Evolutionary conservation across 257 asterid genomes (phyloP).

Genomic region (Haberlea rhodopensis): DNA sequence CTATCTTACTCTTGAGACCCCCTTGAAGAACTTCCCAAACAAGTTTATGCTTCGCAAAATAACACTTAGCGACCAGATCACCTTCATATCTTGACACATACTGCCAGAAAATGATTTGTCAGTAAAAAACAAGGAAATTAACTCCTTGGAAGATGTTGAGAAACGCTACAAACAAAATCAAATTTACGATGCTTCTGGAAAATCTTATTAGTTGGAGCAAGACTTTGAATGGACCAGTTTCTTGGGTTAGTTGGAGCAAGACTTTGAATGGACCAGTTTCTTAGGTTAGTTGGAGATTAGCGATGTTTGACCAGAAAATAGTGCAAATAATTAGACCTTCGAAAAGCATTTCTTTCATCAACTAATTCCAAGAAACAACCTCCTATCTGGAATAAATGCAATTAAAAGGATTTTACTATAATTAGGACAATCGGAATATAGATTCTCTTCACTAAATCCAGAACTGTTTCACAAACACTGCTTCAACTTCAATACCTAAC

Average conservation of each 20-base stretch:
- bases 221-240: background rate
- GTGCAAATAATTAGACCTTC: background rate
- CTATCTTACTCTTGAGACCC: constrained; percentile 83
- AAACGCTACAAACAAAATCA: constrained; percentile 2
- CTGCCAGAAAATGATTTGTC: constrained; percentile 44
- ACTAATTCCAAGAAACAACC: background rate
- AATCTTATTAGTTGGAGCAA: background rate
- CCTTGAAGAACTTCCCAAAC: constrained; percentile 93
- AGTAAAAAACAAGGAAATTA: constrained; percentile 18
- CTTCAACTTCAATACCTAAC: background rate
- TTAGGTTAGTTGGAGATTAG: background rate
- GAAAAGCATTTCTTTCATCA: background rate
- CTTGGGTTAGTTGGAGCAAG: background rate
- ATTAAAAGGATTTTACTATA: background rate
- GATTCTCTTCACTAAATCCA: background rate
- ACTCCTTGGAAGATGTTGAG: constrained; percentile 1
- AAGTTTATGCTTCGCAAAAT: constrained; percentile 83
- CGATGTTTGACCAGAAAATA: background rate
- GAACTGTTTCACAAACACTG: background rate
- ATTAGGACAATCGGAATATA: background rate
- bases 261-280: background rate
- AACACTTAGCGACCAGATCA: constrained; percentile 91
- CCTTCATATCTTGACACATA: constrained; percentile 71
- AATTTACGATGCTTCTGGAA: background rate
- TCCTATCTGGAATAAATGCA: constrained; percentile 12